A percentile compares a stretch with the other conserved stretches of the same genome.
These are phyloP conservation scores for Claviceps digitariae DNA, from an alignment of 2,329 filamentous ascomycete genomes.

Conservation along the genomic window DNA sequence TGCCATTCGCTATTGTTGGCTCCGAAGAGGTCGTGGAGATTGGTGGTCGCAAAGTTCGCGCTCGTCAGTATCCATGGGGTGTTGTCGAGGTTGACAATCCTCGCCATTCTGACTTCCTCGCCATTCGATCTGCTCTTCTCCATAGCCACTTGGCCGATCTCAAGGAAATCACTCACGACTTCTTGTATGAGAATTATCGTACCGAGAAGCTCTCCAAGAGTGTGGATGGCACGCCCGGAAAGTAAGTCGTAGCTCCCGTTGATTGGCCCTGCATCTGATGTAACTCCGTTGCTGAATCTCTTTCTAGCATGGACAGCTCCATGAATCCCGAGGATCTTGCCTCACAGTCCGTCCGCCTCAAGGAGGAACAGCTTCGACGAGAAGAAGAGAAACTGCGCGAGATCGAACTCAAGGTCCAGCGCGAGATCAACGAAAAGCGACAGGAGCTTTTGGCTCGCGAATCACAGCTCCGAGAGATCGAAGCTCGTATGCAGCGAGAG, in stretches of 20 bases:
- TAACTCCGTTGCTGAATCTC: constrained; percentile 16
- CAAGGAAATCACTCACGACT: constrained; percentile 99
- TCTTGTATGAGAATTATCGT: constrained; percentile 99
- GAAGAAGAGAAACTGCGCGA: constrained; percentile 99
- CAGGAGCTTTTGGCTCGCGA: constrained; percentile 95
- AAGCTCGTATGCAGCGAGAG: constrained; percentile 91
- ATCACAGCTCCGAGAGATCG: constrained; percentile 96
- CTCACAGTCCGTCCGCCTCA: constrained; percentile 92
- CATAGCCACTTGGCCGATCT: constrained; percentile 97
- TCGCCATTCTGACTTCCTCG: constrained; percentile 95
- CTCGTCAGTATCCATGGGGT: constrained; percentile 97
- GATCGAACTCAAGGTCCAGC: constrained; percentile 98
- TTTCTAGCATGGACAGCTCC: constrained; percentile 49
- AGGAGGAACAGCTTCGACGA: constrained; percentile 97
- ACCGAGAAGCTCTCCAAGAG: constrained; percentile 99
- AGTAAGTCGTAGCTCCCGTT: constrained; percentile 53
- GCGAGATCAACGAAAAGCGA: constrained; percentile 99
- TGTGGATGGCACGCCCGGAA: constrained; percentile 77
- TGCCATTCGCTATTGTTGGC: constrained; percentile 98
- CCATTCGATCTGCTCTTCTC: constrained; percentile 87
- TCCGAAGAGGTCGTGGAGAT: constrained; percentile 94
- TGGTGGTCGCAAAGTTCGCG: constrained; percentile 80
- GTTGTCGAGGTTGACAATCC: constrained; percentile 98
- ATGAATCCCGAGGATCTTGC: constrained; percentile 98
- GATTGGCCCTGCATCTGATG: background rate